phyloP scores from a whole-genome alignment of 2,329 filamentous ascomycete genomes.

The Hypomyces perniciosus region DNA sequence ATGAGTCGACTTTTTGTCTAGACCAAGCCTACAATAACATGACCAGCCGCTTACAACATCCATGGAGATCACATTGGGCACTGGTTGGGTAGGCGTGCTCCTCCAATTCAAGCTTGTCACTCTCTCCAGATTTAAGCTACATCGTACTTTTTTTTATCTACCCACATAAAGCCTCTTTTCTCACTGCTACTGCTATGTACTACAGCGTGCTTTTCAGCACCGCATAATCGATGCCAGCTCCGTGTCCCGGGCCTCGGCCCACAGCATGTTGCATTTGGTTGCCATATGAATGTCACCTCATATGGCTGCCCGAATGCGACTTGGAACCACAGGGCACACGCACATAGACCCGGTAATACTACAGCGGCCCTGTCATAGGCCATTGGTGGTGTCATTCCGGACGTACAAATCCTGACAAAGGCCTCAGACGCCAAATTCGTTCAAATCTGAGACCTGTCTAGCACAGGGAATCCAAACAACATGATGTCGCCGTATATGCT shows the following conservation, averaged over 20 bases:
- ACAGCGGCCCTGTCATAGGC: background rate
- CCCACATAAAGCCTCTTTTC: background rate
- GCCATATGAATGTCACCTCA: background rate
- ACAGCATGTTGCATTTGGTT: too few species aligned
- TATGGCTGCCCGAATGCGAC: background rate
- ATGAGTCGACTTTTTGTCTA: too few species aligned
- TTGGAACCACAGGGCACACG: background rate
- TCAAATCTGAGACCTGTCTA: slow-evolving; percentile 1
- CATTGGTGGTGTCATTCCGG: background rate
- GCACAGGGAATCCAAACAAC: slow-evolving; percentile 2
- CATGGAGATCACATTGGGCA: background rate
- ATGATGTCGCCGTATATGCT: slow-evolving; percentile 1
- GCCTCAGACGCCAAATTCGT: background rate
- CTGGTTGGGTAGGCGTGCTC: background rate
- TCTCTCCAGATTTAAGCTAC: background rate
- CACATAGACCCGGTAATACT: background rate
- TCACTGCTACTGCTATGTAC: background rate
- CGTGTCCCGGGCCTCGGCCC: background rate
- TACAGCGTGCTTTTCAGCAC: background rate
- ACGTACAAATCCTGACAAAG: background rate
- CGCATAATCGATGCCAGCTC: background rate
- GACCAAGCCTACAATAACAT: too few species aligned
- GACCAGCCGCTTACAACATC: too few species aligned
- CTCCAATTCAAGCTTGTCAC: background rate
- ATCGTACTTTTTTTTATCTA: background rate